A percentile compares a stretch with the other conserved stretches of the same genome.
phyloP scores from a whole-genome alignment of 176 grass and related monocot species.

The Carex littledalei region DNA sequence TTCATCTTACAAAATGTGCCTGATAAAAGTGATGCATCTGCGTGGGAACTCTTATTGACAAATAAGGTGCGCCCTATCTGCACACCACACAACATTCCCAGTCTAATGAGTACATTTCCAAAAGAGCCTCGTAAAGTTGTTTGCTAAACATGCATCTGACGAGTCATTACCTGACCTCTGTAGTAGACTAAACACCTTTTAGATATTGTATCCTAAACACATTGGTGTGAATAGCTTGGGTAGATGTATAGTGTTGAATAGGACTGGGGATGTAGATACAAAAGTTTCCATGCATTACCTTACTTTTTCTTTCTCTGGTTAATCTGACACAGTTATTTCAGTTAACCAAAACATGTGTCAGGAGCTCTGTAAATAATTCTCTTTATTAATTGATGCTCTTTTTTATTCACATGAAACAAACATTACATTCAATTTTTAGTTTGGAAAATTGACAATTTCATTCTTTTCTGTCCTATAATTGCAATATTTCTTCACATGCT shows the following conservation, averaged over 20 bases:
- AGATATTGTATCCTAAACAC: too few species aligned
- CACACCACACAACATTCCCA: background rate
- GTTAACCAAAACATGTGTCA: background rate
- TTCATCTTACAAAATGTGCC: slow-evolving; percentile 96
- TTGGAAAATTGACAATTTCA: background rate
- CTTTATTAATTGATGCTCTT: background rate
- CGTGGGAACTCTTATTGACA: slow-evolving; percentile 75
- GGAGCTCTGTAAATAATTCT: background rate
- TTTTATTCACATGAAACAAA: background rate
- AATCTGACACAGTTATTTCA: background rate
- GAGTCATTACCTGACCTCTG: background rate
- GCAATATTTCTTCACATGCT: background rate
- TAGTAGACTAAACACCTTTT: background rate
- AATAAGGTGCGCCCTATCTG: slow-evolving; percentile 47
- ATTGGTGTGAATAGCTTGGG: background rate
- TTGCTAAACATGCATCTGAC: background rate
- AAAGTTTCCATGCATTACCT: background rate
- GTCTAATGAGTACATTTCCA: background rate
- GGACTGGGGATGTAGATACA: background rate
- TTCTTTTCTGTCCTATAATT: background rate
- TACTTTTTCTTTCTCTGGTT: background rate
- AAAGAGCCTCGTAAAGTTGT: background rate
- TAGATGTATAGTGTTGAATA: background rate
- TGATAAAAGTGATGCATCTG: slow-evolving; percentile 63
- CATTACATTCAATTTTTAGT: background rate